Conservation (phyloP, 495 filamentous ascomycete genomes). For the Cairneyella variabilis region DNA sequence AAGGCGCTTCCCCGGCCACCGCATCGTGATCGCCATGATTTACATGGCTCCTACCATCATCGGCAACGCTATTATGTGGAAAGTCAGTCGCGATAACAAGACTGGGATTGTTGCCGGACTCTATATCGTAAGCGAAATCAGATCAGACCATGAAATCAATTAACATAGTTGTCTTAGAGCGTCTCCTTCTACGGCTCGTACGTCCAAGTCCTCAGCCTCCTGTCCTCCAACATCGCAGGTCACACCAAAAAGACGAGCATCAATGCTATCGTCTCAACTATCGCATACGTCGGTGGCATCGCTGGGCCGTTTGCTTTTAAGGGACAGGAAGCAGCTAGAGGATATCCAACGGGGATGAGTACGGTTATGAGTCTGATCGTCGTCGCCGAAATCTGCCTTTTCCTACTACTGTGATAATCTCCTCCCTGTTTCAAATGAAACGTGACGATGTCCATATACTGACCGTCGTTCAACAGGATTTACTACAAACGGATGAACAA, state of each 20-base stretch:
- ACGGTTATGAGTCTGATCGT: constrained; percentile 51
- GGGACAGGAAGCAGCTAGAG: constrained; percentile 32
- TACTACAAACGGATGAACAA: too few species aligned
- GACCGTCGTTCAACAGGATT: too few species aligned
- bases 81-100: not conserved
- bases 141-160: too few species aligned
- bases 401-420: constrained; percentile 36
- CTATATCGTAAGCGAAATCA: constrained; percentile 2
- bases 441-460: too few species aligned
- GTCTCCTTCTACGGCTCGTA: constrained; percentile 1
- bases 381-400: constrained; percentile 43
- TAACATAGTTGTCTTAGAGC: too few species aligned
- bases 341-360: constrained; percentile 56
- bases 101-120: not conserved
- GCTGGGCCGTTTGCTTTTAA: not conserved
- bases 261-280: not conserved
- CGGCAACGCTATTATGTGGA: not conserved
- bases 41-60: not conserved
- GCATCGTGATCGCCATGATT: constrained; percentile 1
- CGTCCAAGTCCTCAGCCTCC: not conserved
- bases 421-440: not conserved
- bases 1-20: not conserved
- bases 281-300: not conserved
- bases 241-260: constrained; percentile 6
- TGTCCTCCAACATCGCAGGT: constrained; percentile 1